Base-by-base conservation (phyloP, 2,329 filamentous ascomycete genomes). In the Fusarium temperatum region DNA sequence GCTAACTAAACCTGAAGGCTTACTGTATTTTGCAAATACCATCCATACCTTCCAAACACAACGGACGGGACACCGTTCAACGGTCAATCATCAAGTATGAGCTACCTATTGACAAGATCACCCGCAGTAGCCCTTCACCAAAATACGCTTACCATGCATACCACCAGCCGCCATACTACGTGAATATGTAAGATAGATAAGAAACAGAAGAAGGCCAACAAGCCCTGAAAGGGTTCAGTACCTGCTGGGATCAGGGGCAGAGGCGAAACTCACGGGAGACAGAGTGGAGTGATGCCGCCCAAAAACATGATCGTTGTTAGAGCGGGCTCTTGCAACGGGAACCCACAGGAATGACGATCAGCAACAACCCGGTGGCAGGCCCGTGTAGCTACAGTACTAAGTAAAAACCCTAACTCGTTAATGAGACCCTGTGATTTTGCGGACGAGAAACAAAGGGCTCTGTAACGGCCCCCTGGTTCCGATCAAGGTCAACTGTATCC, bases 281-380 rank as follows among this genome's bases (percentile, higher is more conserved):
- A 56, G 48, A 56, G 61, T 61, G 53, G 66, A 60, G 72, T 55
- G 58, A 53, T 41, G 70, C 57, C 53, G 55, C 41, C 50, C 30
- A 58, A 54, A 53, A 60, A 57, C 47, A 62, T 63, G 59, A 66
- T 70, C 66, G 50, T 57, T 60, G 41, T 71, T 59, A 63, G 58
- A 74, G 51, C 55, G 59, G 51, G 71, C 59, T 74, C 59, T 72
- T 53, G 63, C 58, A 72, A 54, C 72, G 72, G 72, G 67, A 74
- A 57, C 72, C 59, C 71, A 72, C 72, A 72, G 62, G 66, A 63
- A 66, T 61, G 66, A 57, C 61, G 53, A 73, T 73, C 70, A 63
- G 39, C 66, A 62, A 39, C 56, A 70, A 59, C 54, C 63, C 28
- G 50, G 30, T 48, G 45, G 9, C 26, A 22, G 26, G 26, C 45